Evolutionary conservation across 768 basidiomycete genomes (phyloP).

Genomic region (Rubroboletus satanas): DNA sequence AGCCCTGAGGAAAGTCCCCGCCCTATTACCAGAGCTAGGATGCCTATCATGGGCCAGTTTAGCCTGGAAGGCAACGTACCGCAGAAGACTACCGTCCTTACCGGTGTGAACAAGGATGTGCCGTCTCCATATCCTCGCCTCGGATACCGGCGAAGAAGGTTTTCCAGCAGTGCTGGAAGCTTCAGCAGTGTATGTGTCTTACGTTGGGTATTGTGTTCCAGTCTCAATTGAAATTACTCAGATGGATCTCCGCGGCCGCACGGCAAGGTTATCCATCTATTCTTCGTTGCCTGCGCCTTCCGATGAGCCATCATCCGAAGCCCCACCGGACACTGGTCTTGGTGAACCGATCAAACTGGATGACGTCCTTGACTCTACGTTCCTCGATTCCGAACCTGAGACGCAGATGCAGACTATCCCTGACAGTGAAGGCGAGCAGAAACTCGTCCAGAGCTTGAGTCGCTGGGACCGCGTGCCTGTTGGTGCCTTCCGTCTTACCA

Average conservation of each 20-base stretch:
- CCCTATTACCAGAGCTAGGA: constrained; percentile 13
- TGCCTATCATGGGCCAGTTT: constrained; percentile 41
- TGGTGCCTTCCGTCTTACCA: constrained; percentile 65
- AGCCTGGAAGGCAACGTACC: constrained; percentile 12
- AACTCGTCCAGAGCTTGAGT: constrained; percentile 47
- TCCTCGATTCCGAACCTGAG: constrained; percentile 58
- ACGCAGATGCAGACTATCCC: constrained; percentile 25
- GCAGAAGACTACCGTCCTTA: constrained; percentile 26
- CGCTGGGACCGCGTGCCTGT: constrained; percentile 77
- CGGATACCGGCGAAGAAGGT: constrained; percentile 22
- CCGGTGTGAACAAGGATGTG: constrained; percentile 28
- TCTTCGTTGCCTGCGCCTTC: constrained; percentile 32
- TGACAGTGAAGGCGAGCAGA: constrained; percentile 36
- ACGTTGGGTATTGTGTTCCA: constrained; percentile 1
- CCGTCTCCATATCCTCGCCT: constrained; percentile 33
- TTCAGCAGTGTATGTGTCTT: constrained; percentile 35
- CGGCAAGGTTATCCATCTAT: constrained; percentile 34
- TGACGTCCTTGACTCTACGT: constrained; percentile 74
- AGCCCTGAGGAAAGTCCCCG: constrained; percentile 29
- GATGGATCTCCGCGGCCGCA: constrained; percentile 32
- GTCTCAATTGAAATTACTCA: constrained; percentile 8
- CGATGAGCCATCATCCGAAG: constrained; percentile 34
- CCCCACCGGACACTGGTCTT: constrained; percentile 36
- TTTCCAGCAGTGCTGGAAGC: constrained; percentile 32
- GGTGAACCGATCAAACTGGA: constrained; percentile 57